Conservation (phyloP, 176 grass and related monocot genomes). For the Elymus sibiricus region DNA sequence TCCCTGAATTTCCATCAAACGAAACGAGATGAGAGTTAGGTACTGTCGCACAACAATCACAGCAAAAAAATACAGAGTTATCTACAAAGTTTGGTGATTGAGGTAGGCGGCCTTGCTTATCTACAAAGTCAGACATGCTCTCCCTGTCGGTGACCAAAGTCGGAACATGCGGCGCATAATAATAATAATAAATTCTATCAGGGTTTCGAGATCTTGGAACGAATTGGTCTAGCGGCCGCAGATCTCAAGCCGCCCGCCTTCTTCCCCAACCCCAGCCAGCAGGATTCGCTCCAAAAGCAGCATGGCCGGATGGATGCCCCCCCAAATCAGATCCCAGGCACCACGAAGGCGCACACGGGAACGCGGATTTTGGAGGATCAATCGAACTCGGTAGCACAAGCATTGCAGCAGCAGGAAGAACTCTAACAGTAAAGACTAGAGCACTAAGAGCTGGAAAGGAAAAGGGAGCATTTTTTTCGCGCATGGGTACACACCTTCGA, state of each 20-base stretch:
- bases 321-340: neutral
- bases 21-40: neutral
- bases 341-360: neutral
- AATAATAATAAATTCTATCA: neutral
- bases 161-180: neutral
- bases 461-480: neutral
- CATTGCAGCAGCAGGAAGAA: neutral
- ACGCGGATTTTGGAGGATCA: neutral
- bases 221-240: neutral
- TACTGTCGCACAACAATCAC: neutral
- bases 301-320: neutral
- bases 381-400: neutral
- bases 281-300: neutral
- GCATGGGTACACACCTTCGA: slow-evolving; percentile 32
- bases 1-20: slow-evolving; percentile 32
- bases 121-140: neutral
- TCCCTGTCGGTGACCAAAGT: neutral
- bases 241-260: neutral
- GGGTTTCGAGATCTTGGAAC: neutral
- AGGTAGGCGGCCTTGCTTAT: neutral
- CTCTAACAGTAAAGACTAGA: neutral
- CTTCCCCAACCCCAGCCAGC: neutral
- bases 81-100: neutral
- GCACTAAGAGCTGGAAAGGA: neutral
- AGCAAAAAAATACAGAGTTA: neutral